These are phyloP conservation scores for Suhomyces bolitotheri DNA, from an alignment of 1,139 yeast genomes.

Conservation along the genomic window DNA sequence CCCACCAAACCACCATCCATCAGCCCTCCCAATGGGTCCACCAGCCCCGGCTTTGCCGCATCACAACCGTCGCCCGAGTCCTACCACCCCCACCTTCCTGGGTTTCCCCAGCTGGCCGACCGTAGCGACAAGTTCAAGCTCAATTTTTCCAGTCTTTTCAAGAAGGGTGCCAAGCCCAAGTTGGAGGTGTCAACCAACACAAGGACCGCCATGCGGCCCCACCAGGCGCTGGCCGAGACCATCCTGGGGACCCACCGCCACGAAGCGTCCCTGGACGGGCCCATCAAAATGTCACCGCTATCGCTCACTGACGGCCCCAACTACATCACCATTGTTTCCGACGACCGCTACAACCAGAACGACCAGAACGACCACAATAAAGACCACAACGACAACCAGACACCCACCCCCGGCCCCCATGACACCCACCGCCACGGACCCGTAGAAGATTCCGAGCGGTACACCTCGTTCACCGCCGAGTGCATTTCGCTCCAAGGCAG, in stretches of 20 bases:
- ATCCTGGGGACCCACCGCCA: neutral
- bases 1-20: neutral
- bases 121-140: conserved; percentile 12
- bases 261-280: neutral
- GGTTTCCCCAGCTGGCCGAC: neutral
- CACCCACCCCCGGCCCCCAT: conserved; percentile 1
- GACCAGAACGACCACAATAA: conserved; percentile 7
- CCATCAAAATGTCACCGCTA: conserved; percentile 7
- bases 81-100: neutral
- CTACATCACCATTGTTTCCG: conserved; percentile 17
- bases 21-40: neutral
- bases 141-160: conserved; percentile 16
- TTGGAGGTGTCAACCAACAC: conserved; percentile 2
- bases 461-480: conserved; percentile 38
- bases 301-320: conserved; percentile 17
- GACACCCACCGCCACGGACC: neutral
- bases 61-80: no score
- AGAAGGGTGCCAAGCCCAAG: conserved; percentile 8
- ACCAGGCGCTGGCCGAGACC: neutral
- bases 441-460: conserved; percentile 20
- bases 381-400: conserved; percentile 1
- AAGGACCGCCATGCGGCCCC: conserved; percentile 1
- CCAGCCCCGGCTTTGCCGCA: neutral
- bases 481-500: conserved; percentile 42
- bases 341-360: conserved; percentile 11